Percentiles rank a stretch among this genome's conserved stretches.
These are phyloP conservation scores for Pseudopyricularia cyperi DNA, from an alignment of 2,329 filamentous ascomycete species.

Conservation along the genomic window DNA sequence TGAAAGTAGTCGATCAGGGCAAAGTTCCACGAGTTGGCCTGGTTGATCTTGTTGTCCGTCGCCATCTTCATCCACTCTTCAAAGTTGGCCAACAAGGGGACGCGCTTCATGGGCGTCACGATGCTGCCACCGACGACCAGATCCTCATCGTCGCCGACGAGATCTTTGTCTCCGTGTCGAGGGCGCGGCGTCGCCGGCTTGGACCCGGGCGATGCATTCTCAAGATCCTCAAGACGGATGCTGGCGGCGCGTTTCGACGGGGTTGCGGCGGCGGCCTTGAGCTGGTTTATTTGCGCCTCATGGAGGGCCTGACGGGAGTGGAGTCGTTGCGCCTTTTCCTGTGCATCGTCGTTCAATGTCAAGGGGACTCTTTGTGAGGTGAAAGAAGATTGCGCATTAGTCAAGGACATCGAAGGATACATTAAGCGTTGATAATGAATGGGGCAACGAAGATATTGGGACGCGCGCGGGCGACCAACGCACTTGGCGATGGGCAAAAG, in stretches of 20 bases:
- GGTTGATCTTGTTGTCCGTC: constrained; percentile 98
- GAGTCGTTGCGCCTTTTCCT: constrained; percentile 79
- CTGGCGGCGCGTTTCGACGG: constrained; percentile 56
- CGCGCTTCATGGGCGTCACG: constrained; percentile 90
- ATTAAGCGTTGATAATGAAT: neutral
- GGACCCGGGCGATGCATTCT: constrained; percentile 41
- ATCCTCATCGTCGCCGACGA: constrained; percentile 33
- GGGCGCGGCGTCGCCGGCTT: constrained; percentile 41
- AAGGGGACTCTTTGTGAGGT: constrained; percentile 60
- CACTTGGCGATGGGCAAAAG: neutral
- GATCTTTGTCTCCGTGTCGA: constrained; percentile 20
- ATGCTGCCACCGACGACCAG: constrained; percentile 58
- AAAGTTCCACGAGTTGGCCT: constrained; percentile 97
- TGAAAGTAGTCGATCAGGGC: constrained; percentile 99
- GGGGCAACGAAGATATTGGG: neutral
- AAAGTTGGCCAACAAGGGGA: constrained; percentile 92
- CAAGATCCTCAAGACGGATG: constrained; percentile 43
- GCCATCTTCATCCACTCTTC: constrained; percentile 99
- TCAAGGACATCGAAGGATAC: neutral
- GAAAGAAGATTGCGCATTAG: constrained; percentile 2
- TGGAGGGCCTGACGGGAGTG: constrained; percentile 80
- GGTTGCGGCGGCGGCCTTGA: constrained; percentile 61
- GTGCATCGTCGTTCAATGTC: constrained; percentile 67
- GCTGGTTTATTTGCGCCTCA: constrained; percentile 82
- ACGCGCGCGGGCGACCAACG: neutral